phyloP scores from a whole-genome alignment of 108 stramenopile species.

The Fragilaria radians region DNA sequence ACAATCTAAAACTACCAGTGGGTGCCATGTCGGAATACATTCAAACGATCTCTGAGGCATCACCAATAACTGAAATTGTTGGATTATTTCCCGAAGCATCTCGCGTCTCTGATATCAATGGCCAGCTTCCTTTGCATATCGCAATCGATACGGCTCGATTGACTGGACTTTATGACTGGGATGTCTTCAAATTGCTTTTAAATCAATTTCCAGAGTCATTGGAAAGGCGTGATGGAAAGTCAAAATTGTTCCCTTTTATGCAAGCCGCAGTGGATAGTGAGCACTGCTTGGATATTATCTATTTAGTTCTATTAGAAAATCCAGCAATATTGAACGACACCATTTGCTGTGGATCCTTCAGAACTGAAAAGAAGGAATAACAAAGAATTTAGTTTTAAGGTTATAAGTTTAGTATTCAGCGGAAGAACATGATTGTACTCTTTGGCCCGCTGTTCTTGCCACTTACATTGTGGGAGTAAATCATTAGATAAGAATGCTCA shows the following conservation, averaged over 20 bases:
- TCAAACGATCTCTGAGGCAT: slow-evolving; percentile 6
- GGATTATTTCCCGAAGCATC: slow-evolving; percentile 4
- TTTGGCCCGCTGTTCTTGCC: too few species aligned
- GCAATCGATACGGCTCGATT: slow-evolving; percentile 12
- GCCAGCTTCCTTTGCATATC: slow-evolving; percentile 17
- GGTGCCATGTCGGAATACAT: slow-evolving; percentile 8
- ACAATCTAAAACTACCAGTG: slow-evolving; percentile 6
- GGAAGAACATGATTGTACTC: too few species aligned
- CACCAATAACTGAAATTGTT: slow-evolving; percentile 9
- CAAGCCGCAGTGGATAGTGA: slow-evolving; percentile 14
- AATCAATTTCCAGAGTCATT: slow-evolving; percentile 12
- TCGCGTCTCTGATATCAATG: slow-evolving; percentile 7
- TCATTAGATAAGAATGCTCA: too few species aligned
- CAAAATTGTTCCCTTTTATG: slow-evolving; percentile 18
- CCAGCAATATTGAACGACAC: too few species aligned
- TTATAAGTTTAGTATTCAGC: too few species aligned
- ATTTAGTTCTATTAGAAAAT: slow-evolving; percentile 9
- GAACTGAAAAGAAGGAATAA: too few species aligned
- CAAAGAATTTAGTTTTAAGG: too few species aligned
- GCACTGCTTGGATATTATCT: slow-evolving; percentile 5
- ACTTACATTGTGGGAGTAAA: too few species aligned
- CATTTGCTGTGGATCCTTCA: too few species aligned
- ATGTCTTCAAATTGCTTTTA: slow-evolving; percentile 12
- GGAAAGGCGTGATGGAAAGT: slow-evolving; percentile 8
- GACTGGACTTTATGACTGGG: slow-evolving; percentile 5